Conservation (phyloP, 306 rosid species). For the Castanopsis chinensis region DNA sequence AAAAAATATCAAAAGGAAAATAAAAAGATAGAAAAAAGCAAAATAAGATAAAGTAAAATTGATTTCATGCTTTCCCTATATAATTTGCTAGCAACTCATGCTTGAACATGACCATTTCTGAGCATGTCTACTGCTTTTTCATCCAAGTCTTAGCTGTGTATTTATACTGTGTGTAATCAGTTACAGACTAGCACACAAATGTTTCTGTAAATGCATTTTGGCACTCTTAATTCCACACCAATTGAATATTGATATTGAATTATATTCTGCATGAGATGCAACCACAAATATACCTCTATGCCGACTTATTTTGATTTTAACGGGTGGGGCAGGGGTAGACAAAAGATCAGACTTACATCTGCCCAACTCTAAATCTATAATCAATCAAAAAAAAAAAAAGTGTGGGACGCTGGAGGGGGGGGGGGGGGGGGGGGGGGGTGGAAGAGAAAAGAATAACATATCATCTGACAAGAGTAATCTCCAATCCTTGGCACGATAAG, state of each 20-base stretch:
- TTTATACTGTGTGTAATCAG: too few species aligned
- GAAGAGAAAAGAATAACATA: not conserved
- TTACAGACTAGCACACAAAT: too few species aligned
- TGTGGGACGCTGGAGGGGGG: too few species aligned
- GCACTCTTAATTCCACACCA: not conserved
- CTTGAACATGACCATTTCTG: not conserved
- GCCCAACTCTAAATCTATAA: not conserved
- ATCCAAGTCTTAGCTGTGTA: too few species aligned
- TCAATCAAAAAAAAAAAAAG: not conserved
- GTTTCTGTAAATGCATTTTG: too few species aligned
- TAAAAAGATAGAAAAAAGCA: not conserved
- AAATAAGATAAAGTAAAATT: not conserved
- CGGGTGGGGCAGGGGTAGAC: not conserved
- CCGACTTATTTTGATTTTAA: not conserved
- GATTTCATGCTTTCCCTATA: not conserved
- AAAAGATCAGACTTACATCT: not conserved
- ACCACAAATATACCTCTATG: not conserved
- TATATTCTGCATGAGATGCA: not conserved
- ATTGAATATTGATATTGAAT: not conserved
- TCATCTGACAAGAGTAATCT: not conserved
- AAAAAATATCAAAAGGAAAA: slow-evolving; percentile 2
- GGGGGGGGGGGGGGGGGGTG: too few species aligned
- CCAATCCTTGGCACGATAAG: not conserved
- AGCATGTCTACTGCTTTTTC: not conserved
- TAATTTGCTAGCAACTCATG: not conserved